These are phyloP conservation scores for Rhododendron ovatum DNA, from an alignment of 148 eudicot species.

Conservation along the genomic window DNA sequence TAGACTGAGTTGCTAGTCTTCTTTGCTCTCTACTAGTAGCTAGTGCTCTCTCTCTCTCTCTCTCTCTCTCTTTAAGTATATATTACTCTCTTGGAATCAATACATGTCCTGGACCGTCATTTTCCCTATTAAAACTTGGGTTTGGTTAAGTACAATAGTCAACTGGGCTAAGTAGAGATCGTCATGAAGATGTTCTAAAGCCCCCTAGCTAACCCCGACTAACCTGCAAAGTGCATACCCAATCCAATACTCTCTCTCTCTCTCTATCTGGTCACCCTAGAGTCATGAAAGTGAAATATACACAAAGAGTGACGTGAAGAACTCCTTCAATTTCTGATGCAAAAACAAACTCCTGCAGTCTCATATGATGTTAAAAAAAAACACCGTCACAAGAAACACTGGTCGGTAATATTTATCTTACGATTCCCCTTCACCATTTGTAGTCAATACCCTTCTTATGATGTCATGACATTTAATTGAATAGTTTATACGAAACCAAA, in stretches of 20 bases:
- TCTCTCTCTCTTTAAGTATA: no score
- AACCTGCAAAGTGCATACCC: no score
- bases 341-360: constrained; percentile 41
- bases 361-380: constrained; percentile 20
- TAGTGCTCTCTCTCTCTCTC: no score
- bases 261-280: not conserved
- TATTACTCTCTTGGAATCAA: no score
- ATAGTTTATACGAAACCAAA: not conserved
- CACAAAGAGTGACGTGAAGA: constrained; percentile 55
- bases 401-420: constrained; percentile 38
- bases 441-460: not conserved
- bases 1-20: no score
- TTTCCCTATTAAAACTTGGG: no score
- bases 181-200: not conserved
- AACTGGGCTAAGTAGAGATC: no score
- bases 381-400: constrained; percentile 53
- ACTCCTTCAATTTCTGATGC: constrained; percentile 32
- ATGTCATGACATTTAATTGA: not conserved
- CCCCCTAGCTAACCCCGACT: not conserved
- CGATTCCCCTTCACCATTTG: not conserved
- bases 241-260: not conserved
- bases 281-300: not conserved
- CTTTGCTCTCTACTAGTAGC: no score
- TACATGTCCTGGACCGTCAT: no score
- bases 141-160: no score